These are phyloP conservation scores for Citrus reticulata DNA, from an alignment of 345 rosid species.

Conservation along the genomic window DNA sequence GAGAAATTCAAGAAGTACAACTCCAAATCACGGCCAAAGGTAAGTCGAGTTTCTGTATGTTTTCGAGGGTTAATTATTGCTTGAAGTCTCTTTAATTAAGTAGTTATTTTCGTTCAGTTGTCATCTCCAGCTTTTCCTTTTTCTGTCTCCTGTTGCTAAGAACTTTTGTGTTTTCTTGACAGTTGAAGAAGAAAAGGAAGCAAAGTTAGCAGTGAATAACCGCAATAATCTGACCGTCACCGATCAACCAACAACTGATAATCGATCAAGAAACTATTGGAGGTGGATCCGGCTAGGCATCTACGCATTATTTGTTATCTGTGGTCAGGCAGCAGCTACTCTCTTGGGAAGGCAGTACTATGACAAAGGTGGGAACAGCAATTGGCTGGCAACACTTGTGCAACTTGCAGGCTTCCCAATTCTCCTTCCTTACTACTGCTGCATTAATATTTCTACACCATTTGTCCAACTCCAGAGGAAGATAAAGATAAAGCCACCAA, in stretches of 20 bases:
- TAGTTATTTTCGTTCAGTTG: background rate
- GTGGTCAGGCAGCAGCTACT: conserved; percentile 34
- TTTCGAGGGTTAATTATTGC: too few relatives aligned
- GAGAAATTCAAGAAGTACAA: conserved; percentile 24
- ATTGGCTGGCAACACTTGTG: conserved; percentile 37
- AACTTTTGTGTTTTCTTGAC: background rate
- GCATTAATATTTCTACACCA: background rate
- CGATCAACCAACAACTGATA: background rate
- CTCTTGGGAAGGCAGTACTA: conserved; percentile 41
- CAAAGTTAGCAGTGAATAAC: background rate
- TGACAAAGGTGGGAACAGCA: conserved; percentile 41
- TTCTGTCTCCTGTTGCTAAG: too few relatives aligned
- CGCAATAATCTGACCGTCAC: background rate
- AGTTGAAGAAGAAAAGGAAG: conserved; percentile 27
- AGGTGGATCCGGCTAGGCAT: conserved; percentile 28
- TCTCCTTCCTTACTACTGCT: conserved; percentile 32
- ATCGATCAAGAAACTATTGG: conserved; percentile 7
- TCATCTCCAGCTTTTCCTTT: background rate
- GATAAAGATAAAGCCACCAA: conserved; percentile 3
- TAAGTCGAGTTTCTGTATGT: conserved; percentile 11
- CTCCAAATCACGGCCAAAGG: conserved; percentile 18
- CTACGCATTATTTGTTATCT: conserved; percentile 21
- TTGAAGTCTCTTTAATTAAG: background rate
- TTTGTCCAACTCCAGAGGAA: background rate
- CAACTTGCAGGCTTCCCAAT: conserved; percentile 40